phyloP scores from a whole-genome alignment of 441 rosid genomes.

The Biscutella laevigata region DNA sequence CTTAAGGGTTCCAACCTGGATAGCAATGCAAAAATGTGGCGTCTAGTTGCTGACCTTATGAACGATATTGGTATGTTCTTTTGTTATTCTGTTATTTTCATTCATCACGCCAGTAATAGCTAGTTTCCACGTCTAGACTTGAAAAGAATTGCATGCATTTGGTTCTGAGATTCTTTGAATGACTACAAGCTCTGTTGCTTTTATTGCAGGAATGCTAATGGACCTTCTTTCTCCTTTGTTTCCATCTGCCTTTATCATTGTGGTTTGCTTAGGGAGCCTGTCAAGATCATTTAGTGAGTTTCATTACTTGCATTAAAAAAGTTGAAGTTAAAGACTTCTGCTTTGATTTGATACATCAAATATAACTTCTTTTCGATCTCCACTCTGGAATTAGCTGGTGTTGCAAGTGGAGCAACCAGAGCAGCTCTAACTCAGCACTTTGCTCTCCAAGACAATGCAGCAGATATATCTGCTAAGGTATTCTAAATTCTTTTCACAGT shows the following conservation, averaged over 20 bases:
- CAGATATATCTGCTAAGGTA: slow-evolving; percentile 94
- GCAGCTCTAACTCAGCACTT: slow-evolving; percentile 97
- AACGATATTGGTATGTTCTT: slow-evolving; percentile 72
- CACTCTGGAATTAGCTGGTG: slow-evolving; percentile 53
- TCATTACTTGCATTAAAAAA: background rate
- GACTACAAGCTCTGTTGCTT: slow-evolving; percentile 9
- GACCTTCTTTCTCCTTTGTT: slow-evolving; percentile 88
- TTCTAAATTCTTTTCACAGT: slow-evolving; percentile 6
- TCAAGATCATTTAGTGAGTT: slow-evolving; percentile 92
- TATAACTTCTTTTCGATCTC: background rate
- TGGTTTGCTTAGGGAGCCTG: slow-evolving; percentile 89
- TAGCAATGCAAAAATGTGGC: slow-evolving; percentile 96
- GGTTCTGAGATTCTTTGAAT: slow-evolving; percentile 5
- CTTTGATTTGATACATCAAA: background rate
- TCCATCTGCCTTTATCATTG: slow-evolving; percentile 76
- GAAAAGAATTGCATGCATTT: background rate
- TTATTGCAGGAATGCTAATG: slow-evolving; percentile 89
- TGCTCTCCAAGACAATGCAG: slow-evolving; percentile 91
- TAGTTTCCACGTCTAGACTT: background rate
- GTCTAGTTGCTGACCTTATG: slow-evolving; percentile 90
- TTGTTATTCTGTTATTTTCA: background rate
- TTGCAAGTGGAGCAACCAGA: slow-evolving; percentile 97
- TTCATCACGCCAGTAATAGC: background rate
- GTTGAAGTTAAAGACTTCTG: background rate
- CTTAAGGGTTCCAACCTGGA: slow-evolving; percentile 85